Evolutionary conservation across 163 green algal species (phyloP).

Genomic region (Picocystis sp.): DNA sequence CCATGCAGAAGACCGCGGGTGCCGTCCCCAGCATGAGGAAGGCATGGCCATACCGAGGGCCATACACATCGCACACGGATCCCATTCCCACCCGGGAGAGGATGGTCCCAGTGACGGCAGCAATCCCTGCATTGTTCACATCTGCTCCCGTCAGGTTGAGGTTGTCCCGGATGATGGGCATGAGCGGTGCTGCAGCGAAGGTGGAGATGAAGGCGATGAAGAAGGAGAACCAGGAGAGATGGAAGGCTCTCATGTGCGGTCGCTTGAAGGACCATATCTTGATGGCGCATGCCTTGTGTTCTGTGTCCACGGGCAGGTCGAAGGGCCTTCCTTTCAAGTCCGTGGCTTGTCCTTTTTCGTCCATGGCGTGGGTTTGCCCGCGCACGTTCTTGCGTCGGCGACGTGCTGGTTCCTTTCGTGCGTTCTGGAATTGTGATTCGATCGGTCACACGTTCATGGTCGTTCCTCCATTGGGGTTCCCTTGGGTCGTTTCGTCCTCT

Average conservation of each 20-base stretch:
- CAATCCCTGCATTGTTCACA: constrained; percentile 24
- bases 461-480: too few species aligned
- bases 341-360: background rate
- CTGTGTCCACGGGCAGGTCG: constrained; percentile 24
- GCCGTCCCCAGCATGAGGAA: constrained; percentile 39
- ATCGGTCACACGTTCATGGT: too few species aligned
- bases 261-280: constrained; percentile 23
- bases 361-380: too few species aligned
- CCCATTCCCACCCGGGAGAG: constrained; percentile 63
- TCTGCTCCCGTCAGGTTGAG: constrained; percentile 18
- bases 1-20: constrained; percentile 54
- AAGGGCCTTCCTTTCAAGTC: constrained; percentile 11
- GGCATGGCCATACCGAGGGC: constrained; percentile 51
- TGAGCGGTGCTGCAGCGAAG: constrained; percentile 58
- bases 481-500: too few species aligned
- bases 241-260: constrained; percentile 41
- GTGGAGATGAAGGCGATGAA: constrained; percentile 50
- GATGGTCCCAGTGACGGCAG: constrained; percentile 48
- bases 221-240: constrained; percentile 47
- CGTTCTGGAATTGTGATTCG: too few species aligned
- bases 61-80: constrained; percentile 57
- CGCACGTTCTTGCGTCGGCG: too few species aligned
- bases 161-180: constrained; percentile 53
- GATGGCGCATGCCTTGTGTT: constrained; percentile 17
- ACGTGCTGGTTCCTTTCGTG: too few species aligned